Base-by-base conservation (phyloP, 1,139 yeast genomes). In the Kurtzmaniella quercitrusa region DNA sequence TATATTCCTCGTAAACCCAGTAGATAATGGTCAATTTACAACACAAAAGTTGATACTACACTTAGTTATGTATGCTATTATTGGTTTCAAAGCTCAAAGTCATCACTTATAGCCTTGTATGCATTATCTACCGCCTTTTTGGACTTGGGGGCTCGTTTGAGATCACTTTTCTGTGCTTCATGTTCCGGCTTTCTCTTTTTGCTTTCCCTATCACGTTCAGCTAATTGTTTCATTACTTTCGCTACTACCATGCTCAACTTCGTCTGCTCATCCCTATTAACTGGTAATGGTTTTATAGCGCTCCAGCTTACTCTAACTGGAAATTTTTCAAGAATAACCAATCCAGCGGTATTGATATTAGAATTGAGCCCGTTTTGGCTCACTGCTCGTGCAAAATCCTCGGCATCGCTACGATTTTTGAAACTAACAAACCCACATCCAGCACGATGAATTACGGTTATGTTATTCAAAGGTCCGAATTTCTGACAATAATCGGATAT, bases 261-360 rank as follows among this genome's bases (percentile, higher is more conserved):
- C 39, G 66, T 56, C 43, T 75, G 75, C 38, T 79, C 83, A 11
- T 70, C 71, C 33, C 66, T 65, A 2, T 73, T 56, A 5, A 57
- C 54, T 0, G 84, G 84, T 35, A 83, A 56, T 1, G 74, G 59
- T 45, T 71, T 62, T 3, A 78, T 78, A 38, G 74, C 75, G 16
- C 91, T 84, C 89, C 91, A 85, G 22, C 78, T 74, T 0, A 83
- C 72, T 38, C 89, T 60, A 38, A 85, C 53, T 3, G 88, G 84
- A 44, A 53, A 58, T 44, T 56, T 60, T 3, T 65, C 68, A 3
- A 71, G 46, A 2, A 70, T 40, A 20, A 68, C 45, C 38, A 71
- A 48, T 1, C 72, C 76, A 1, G 76, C 70, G 0, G 71, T 63
- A 14, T 49, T 39, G 12, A 46, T 53, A 38, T 59, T 60, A 16